A percentile compares a stretch with the other conserved stretches of the same genome.
Conservation (phyloP, 2,329 filamentous ascomycete genomes). For the Colletotrichum sp. region DNA sequence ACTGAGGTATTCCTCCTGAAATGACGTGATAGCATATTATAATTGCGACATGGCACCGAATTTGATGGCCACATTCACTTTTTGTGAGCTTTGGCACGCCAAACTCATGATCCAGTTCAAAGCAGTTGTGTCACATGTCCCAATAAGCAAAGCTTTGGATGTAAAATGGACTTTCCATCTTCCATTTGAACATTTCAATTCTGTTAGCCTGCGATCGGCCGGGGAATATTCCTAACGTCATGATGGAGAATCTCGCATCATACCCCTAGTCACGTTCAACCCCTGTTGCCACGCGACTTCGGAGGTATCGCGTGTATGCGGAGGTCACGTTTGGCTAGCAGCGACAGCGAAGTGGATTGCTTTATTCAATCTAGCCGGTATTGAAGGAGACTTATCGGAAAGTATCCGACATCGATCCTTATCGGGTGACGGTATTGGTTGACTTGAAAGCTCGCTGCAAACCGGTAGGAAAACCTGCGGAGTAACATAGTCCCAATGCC, state of each 20-base stretch:
- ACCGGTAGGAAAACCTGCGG: background rate
- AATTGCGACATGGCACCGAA: background rate
- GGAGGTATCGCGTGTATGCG: background rate
- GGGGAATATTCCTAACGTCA: background rate
- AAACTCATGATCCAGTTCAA: background rate
- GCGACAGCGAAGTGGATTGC: background rate
- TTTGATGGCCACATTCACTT: background rate
- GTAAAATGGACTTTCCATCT: background rate
- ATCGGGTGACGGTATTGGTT: background rate
- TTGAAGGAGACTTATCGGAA: background rate
- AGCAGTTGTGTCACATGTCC: background rate
- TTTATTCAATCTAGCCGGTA: background rate
- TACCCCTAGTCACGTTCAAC: background rate
- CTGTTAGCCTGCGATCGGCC: background rate
- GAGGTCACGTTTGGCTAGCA: background rate
- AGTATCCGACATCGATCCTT: background rate
- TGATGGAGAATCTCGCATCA: background rate
- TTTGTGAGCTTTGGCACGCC: background rate
- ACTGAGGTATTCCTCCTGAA: background rate
- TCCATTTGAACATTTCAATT: background rate
- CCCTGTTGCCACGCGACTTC: background rate
- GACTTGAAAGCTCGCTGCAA: background rate
- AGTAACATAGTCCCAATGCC: background rate
- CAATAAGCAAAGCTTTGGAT: background rate
- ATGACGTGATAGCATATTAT: background rate